phyloP scores from a whole-genome alignment of 805 yeast genomes.

The Teunomyces cretensis region DNA sequence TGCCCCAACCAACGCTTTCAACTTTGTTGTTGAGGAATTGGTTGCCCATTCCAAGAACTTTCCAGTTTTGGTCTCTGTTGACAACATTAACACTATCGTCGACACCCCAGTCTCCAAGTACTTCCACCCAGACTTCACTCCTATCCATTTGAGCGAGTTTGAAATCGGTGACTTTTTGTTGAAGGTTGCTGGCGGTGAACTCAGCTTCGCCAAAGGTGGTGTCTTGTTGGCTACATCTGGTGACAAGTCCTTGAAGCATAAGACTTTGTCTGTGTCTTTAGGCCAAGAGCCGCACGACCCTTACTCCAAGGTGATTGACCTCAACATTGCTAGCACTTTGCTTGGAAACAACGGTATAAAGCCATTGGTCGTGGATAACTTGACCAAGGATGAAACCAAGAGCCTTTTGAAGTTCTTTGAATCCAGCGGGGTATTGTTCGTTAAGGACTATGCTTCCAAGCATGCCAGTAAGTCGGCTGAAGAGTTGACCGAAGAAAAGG shows the following conservation, averaged over 20 bases:
- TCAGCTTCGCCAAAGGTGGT: slow-evolving; percentile 58
- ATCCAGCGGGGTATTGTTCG: slow-evolving; percentile 30
- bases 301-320: slow-evolving; percentile 58
- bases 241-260: slow-evolving; percentile 43
- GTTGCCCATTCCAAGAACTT: slow-evolving; percentile 41
- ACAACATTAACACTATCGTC: slow-evolving; percentile 66
- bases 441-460: slow-evolving; percentile 34
- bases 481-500: slow-evolving; percentile 13
- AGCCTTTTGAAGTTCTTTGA: slow-evolving; percentile 32
- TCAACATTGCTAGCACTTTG: slow-evolving; percentile 51
- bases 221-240: slow-evolving; percentile 63
- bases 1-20: slow-evolving; percentile 48
- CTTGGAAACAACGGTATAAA: slow-evolving; percentile 32
- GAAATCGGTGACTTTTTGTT: slow-evolving; percentile 62
- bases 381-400: slow-evolving; percentile 31
- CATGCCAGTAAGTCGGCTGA: slow-evolving; percentile 14
- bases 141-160: slow-evolving; percentile 59
- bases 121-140: slow-evolving; percentile 52
- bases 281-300: slow-evolving; percentile 53
- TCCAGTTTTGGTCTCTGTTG: slow-evolving; percentile 71
- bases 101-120: slow-evolving; percentile 58
- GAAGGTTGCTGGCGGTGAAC: slow-evolving; percentile 52
- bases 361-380: slow-evolving; percentile 23
- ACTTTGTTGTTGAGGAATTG: slow-evolving; percentile 56
- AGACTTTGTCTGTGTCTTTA: slow-evolving; percentile 60